Evolutionary conservation across 2,329 filamentous ascomycete genomes (phyloP), one percentile per base, ranked within the genome.

Genomic region (Pseudogymnoascus sp.): DNA sequence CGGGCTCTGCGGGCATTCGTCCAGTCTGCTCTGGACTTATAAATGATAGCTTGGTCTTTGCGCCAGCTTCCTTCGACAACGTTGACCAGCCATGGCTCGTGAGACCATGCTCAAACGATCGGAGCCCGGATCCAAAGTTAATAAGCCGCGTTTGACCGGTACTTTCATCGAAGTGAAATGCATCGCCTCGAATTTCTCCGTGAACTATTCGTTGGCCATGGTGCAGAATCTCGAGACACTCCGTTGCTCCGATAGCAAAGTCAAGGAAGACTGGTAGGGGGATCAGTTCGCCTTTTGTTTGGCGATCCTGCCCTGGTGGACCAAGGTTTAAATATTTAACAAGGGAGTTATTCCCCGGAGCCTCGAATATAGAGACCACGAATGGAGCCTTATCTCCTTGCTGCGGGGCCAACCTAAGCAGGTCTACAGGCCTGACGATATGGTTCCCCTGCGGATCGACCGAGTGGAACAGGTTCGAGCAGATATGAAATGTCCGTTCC

Each of bases 1-100:
- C 93, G 1, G 93, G 93, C 72, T 97, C 92, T 3, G 90, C 91
- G 2, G 91, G 90, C 82, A 97, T 88, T 18, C 93, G 86, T 12
- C 93, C 93, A 2, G 93, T 97, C 76, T 97, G 93, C 71, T 97
- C 93, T 0, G 93, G 92, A 53, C 91, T 93, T 71, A 97, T 95
- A 71, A 91, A 97, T 59, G 92, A 85, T 18, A 97, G 78, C 74
- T 96, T 96, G 70, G 92, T 87, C 74, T 91, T 91, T 39, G 91
- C 90, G 2, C 92, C 92, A 6, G 91, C 75, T 71, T 97, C 90
- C 63, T 88, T 87, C 11, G 90, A 93, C 8, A 97, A 76, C 0
- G 83, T 82, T 9, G 88, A 89, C 93, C 93, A 97, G 35, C 91
- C 91, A 18, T 89, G 87, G 68, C 90, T 93, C 6, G 83, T 86